phyloP scores from a whole-genome alignment of 306 rosid genomes.

The Lathyrus aphaca region DNA sequence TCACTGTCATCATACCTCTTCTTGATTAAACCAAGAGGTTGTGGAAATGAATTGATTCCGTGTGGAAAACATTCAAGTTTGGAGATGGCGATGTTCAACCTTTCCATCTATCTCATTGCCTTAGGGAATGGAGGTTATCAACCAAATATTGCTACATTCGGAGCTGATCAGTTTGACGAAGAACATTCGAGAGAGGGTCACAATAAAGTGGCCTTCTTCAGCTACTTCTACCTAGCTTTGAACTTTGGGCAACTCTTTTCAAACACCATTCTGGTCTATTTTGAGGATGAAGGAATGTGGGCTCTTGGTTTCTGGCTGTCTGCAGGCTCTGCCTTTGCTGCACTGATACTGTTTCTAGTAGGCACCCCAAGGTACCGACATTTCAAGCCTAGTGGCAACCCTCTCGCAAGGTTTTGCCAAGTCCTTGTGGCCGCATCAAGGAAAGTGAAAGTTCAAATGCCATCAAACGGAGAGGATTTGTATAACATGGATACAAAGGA shows the following conservation, averaged over 20 bases:
- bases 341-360: constrained; percentile 78
- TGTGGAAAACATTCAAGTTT: constrained; percentile 68
- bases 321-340: constrained; percentile 78
- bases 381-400: constrained; percentile 91
- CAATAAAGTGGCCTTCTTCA: constrained; percentile 86
- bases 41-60: constrained; percentile 66
- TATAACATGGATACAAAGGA: constrained; percentile 49
- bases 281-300: constrained; percentile 93
- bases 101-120: constrained; percentile 89
- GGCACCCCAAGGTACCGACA: constrained; percentile 87
- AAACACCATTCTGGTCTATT: constrained; percentile 82
- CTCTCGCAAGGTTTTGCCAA: constrained; percentile 83
- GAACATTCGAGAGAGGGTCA: constrained; percentile 72
- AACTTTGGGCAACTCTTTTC: constrained; percentile 94
- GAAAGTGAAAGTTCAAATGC: constrained; percentile 63
- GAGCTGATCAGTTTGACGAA: constrained; percentile 96
- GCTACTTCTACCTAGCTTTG: constrained; percentile 97
- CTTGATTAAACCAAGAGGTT: constrained; percentile 80
- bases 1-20: constrained; percentile 79
- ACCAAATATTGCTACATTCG: constrained; percentile 90
- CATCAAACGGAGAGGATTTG: constrained; percentile 61
- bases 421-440: constrained; percentile 78
- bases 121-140: constrained; percentile 96
- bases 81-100: constrained; percentile 76
- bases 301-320: constrained; percentile 92